Conservation (phyloP, 2,329 filamentous ascomycete species). For the Periglandula ipomoeae region DNA sequence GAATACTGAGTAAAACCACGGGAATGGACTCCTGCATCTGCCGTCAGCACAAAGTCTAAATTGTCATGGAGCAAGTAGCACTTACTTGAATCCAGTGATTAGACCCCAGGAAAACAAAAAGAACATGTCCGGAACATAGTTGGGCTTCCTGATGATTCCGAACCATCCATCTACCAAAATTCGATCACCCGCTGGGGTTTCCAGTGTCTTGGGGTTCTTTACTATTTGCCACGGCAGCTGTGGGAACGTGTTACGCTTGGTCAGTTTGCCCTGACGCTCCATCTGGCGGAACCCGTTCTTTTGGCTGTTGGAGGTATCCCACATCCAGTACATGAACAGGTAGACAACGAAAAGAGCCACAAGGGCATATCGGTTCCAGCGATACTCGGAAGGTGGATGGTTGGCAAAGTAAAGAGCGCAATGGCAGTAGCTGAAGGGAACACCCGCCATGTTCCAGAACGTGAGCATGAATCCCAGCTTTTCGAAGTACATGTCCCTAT, state of each 20-base stretch:
- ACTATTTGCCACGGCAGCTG: conserved; percentile 83
- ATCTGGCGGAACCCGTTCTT: conserved; percentile 85
- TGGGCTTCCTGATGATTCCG: conserved; percentile 56
- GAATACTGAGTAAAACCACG: conserved; percentile 86
- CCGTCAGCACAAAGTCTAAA: conserved; percentile 6
- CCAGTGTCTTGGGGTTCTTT: conserved; percentile 71
- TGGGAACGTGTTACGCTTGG: conserved; percentile 73
- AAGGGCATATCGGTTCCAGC: conserved; percentile 63
- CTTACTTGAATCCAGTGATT: conserved; percentile 38
- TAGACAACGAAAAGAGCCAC: conserved; percentile 59
- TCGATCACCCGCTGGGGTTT: conserved; percentile 55
- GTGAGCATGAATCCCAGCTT: conserved; percentile 98
- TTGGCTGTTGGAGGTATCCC: conserved; percentile 87
- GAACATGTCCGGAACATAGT: conserved; percentile 40
- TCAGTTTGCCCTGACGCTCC: conserved; percentile 57
- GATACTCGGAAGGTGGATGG: conserved; percentile 68
- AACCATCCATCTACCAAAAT: conserved; percentile 85
- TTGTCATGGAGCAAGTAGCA: neutral
- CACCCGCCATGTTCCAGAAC: conserved; percentile 93
- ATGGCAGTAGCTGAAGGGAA: conserved; percentile 87
- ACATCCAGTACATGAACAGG: conserved; percentile 79
- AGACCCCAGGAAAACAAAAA: conserved; percentile 43
- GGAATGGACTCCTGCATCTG: conserved; percentile 57
- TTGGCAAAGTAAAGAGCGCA: conserved; percentile 85
- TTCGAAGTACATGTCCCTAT: conserved; percentile 80